These are phyloP conservation scores for Ophiostoma himal-ulmi DNA, from an alignment of 2,329 filamentous ascomycete species.

Conservation along the genomic window DNA sequence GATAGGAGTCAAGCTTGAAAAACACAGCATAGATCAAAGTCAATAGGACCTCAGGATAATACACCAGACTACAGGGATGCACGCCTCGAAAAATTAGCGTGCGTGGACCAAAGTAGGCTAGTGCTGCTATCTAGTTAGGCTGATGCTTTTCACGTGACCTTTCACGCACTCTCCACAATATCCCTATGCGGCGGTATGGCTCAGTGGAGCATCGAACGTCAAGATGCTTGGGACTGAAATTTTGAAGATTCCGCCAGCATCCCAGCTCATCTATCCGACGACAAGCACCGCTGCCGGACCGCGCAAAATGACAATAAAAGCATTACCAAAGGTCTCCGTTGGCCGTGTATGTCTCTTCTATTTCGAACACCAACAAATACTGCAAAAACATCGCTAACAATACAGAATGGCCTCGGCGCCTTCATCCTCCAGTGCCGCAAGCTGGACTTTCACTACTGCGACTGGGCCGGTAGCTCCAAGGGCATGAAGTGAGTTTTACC, in stretches of 20 bases:
- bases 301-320: slow-evolving; percentile 27
- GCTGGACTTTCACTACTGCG: slow-evolving; percentile 94
- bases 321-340: slow-evolving; percentile 27
- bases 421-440: slow-evolving; percentile 97
- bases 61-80: background rate
- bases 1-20: background rate
- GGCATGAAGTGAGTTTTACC: slow-evolving; percentile 75
- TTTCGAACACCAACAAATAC: background rate
- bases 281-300: slow-evolving; percentile 14
- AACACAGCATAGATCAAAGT: background rate
- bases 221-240: slow-evolving; percentile 12
- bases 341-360: slow-evolving; percentile 22
- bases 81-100: background rate
- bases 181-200: background rate
- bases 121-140: background rate
- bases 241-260: slow-evolving; percentile 8
- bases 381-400: background rate
- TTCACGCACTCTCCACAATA: background rate
- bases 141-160: slow-evolving; percentile 7
- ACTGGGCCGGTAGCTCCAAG: slow-evolving; percentile 85
- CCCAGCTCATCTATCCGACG: background rate
- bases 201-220: background rate
- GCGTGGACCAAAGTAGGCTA: background rate
- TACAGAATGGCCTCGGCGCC: slow-evolving; percentile 87
- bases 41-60: background rate